Evolutionary conservation across 2,329 filamentous ascomycete species (phyloP).

Genomic region (Ophiostoma ulmi): DNA sequence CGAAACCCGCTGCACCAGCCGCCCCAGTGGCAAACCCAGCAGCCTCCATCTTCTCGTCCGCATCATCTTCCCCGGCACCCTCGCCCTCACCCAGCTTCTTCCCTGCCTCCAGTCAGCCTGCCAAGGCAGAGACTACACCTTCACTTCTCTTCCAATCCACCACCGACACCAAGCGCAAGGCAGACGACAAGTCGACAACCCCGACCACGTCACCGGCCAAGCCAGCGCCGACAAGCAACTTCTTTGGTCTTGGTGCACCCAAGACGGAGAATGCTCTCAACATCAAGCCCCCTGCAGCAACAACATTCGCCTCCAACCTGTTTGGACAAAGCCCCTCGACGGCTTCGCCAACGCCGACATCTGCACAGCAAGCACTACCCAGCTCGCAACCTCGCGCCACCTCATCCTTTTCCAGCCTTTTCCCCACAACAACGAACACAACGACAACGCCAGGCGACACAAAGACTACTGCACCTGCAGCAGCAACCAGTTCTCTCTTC

Average conservation of each 20-base stretch:
- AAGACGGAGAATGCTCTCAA: not conserved
- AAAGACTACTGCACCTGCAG: not conserved
- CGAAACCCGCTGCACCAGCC: not conserved
- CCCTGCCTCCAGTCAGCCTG: not conserved
- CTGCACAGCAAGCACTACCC: not conserved
- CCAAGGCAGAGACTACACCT: not conserved
- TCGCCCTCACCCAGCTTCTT: conserved; percentile 12
- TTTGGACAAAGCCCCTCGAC: not conserved
- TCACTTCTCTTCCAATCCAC: conserved; percentile 6
- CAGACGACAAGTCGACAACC: not conserved
- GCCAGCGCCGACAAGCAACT: not conserved
- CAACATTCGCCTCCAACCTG: not conserved
- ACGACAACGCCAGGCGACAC: not conserved
- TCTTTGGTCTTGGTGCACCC: not conserved
- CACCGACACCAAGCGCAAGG: not conserved
- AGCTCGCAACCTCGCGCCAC: not conserved
- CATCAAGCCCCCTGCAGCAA: not conserved
- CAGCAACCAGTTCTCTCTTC: not conserved
- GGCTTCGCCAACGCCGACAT: not conserved
- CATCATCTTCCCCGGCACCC: not conserved
- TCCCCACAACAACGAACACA: not conserved
- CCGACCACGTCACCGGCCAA: conserved; percentile 7
- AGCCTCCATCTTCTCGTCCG: not conserved
- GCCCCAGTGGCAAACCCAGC: not conserved
- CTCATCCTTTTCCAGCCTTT: not conserved